Conservation (phyloP, 139 green algal genomes). For the Chlorella sorokiniana region DNA sequence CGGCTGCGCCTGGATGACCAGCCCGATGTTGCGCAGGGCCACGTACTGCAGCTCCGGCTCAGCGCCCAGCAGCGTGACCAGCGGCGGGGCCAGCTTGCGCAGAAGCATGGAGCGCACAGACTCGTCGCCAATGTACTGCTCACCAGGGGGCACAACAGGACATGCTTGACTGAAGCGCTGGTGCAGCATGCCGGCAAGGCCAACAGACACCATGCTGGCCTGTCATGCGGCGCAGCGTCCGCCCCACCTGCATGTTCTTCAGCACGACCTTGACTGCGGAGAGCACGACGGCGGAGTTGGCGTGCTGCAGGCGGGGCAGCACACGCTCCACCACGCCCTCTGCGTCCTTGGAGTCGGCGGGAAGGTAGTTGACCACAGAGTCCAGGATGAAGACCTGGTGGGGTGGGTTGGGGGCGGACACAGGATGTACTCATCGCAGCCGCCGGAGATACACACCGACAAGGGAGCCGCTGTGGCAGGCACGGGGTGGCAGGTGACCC, state of each 20-base stretch:
- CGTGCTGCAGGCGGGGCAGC: conserved; percentile 96
- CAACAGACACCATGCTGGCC: conserved; percentile 4
- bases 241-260: conserved; percentile 39
- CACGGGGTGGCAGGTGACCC: not conserved
- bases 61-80: conserved; percentile 94
- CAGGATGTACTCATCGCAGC: no score
- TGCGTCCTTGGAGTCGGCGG: conserved; percentile 72
- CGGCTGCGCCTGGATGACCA: conserved; percentile 91
- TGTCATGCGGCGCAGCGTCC: not conserved
- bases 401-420: not conserved
- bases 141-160: not conserved
- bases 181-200: not conserved
- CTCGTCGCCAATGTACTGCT: conserved; percentile 59
- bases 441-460: no score
- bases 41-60: conserved; percentile 99
- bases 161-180: not conserved
- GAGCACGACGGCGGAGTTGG: conserved; percentile 97
- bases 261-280: conserved; percentile 91
- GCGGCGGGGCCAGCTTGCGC: conserved; percentile 95
- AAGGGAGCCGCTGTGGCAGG: no score
- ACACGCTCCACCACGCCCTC: conserved; percentile 95
- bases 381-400: conserved; percentile 99
- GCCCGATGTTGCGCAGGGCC: conserved; percentile 96
- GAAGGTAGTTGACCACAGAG: conserved; percentile 77
- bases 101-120: conserved; percentile 67